Base-by-base conservation (phyloP, 208 protist species). In the Trypanosoma boissoni region DNA sequence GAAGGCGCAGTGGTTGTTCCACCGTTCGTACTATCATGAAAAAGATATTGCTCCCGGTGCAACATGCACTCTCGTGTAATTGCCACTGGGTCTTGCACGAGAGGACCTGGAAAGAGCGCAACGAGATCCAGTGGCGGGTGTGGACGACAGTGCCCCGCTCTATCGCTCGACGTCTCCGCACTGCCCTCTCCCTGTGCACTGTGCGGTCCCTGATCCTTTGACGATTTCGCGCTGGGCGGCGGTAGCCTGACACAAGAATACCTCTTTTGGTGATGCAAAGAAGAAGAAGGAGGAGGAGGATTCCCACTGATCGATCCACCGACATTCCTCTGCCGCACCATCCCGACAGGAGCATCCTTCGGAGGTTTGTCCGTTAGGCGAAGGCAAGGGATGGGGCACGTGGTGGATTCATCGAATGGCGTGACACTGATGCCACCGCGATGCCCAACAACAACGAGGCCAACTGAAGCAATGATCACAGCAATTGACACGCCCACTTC, bases 61-160 rank as follows among this genome's bases (percentile, higher is more conserved):
- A 42, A 50, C 64, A 71, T 71, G 28, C 8, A 71, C 29, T 71
- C 64, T 12, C 64, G 31, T 16, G 57, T 64, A 29, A 58, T 5
- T 1, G 62, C 12, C 8, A 63, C 54, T 8, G 76, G 76, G 53
- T 78, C 71, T 1, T 41, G 62, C 7, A 81, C 32, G n/a, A 83
- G 63, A 37, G 70, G 66, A 5, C 84, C 84, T 3, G 80, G 80
- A 50, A 88, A 83, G 12, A 91, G 43, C 12, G 84, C 80, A 24
- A 78, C 64, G 21, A 80, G 72, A 45, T 77, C 64, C 8, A 72
- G 43, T 7, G 64, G 72, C 2, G 64, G 45, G 10, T 42, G 31
- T 8, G 42, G 4, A 18, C 54, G 42, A 51, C 36, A 45, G 18
- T 50, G 39, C 0, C 8, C n/a, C 3, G 27, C 44, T 14, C 3